Conservation (phyloP, 2,329 filamentous ascomycete genomes). For the Talaromyces amestolkiae region DNA sequence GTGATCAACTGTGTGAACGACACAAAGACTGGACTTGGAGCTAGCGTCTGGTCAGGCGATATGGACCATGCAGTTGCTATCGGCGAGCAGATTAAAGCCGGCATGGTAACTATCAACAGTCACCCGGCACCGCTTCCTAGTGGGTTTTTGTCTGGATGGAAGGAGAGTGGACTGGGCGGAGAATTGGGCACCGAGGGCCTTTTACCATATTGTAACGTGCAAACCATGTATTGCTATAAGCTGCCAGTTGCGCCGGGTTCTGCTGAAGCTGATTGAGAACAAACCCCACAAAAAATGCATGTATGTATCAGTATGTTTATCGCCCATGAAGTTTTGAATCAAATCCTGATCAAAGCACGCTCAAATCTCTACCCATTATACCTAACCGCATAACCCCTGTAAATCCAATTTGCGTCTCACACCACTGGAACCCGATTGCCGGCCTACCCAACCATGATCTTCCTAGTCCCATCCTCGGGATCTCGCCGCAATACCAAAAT, state of each 20-base stretch:
- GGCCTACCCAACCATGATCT: too few species aligned
- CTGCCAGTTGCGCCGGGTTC: slow-evolving; percentile 18
- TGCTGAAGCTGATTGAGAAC: slow-evolving; percentile 17
- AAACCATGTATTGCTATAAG: slow-evolving; percentile 21
- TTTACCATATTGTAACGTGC: slow-evolving; percentile 23
- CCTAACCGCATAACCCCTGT: background rate
- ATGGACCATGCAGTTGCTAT: slow-evolving; percentile 45
- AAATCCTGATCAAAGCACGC: background rate
- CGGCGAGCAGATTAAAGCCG: slow-evolving; percentile 43
- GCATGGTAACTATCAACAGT: slow-evolving; percentile 42
- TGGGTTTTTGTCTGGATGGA: slow-evolving; percentile 26
- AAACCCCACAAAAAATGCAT: background rate
- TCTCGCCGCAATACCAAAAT: background rate
- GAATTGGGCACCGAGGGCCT: slow-evolving; percentile 29
- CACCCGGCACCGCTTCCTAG: slow-evolving; percentile 23
- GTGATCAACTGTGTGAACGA: slow-evolving; percentile 43
- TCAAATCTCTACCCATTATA: background rate
- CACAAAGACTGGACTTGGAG: slow-evolving; percentile 47
- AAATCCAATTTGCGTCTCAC: background rate
- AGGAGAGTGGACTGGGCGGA: slow-evolving; percentile 32
- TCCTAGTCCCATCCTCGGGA: background rate
- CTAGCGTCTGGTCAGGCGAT: slow-evolving; percentile 48
- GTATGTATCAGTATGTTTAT: background rate
- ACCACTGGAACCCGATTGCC: background rate
- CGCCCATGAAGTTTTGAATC: background rate